Conservation (phyloP, 139 green algal genomes). For the Chlorella sorokiniana region DNA sequence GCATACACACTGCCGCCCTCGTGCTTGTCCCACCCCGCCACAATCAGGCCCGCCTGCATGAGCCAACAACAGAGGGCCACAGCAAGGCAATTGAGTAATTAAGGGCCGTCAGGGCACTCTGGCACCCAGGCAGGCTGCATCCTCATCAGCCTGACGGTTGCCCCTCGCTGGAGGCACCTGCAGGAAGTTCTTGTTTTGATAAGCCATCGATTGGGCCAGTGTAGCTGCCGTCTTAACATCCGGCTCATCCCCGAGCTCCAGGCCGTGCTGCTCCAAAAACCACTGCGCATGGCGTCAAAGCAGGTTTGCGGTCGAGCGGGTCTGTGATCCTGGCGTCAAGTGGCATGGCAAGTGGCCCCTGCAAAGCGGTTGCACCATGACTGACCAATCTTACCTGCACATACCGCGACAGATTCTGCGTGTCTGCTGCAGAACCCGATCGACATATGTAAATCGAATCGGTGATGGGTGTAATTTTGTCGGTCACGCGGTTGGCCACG, state of each 20-base stretch:
- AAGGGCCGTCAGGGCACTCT: background rate
- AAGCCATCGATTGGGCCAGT: conserved; percentile 78
- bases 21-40: conserved; percentile 76
- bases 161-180: no score
- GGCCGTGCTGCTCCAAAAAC: conserved; percentile 71
- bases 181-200: conserved; percentile 84
- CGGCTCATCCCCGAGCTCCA: conserved; percentile 70
- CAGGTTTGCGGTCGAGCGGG: background rate
- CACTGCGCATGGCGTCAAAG: conserved; percentile 32
- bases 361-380: no score
- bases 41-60: conserved; percentile 74
- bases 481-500: conserved; percentile 90
- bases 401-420: conserved; percentile 85
- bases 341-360: no score
- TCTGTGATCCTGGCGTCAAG: no score
- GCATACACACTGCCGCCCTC: conserved; percentile 75
- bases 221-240: conserved; percentile 81
- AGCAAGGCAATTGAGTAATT: background rate
- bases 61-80: background rate
- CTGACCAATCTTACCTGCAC: conserved; percentile 37
- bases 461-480: conserved; percentile 92
- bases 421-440: conserved; percentile 89
- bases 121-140: no score
- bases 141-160: background rate
- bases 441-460: conserved; percentile 73